A percentile compares a stretch with the other conserved stretches of the same genome.
Evolutionary conservation across 352 stramenopile species (phyloP).

Genomic region (Phytopythium mirpurense): DNA sequence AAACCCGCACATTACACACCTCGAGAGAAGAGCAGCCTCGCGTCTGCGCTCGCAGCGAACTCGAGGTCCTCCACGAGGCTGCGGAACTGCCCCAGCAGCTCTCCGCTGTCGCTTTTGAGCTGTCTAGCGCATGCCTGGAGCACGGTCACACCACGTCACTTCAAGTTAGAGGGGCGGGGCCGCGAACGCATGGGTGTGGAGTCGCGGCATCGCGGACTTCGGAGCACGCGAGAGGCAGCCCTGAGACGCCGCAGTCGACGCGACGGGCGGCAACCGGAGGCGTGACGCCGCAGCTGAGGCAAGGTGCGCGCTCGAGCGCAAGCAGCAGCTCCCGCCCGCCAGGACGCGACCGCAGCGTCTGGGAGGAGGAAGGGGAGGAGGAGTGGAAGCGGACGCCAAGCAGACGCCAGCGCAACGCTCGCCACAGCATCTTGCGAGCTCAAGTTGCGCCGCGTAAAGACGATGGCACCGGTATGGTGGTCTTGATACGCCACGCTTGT

Average conservation of each 20-base stretch:
- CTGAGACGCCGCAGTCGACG: conserved; percentile 25
- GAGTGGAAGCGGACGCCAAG: background rate
- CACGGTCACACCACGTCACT: no score
- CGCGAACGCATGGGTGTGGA: background rate
- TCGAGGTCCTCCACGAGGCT: conserved; percentile 35
- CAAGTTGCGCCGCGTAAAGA: no score
- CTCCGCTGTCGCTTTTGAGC: conserved; percentile 15
- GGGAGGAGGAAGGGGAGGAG: background rate
- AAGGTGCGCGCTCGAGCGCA: conserved; percentile 33
- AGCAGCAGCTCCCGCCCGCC: conserved; percentile 24
- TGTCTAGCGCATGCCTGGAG: conserved; percentile 28
- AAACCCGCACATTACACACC: no score
- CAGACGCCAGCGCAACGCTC: background rate
- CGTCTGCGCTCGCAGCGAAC: conserved; percentile 29
- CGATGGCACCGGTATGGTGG: no score
- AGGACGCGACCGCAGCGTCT: conserved; percentile 4
- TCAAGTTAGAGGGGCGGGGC: no score
- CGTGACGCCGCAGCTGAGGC: conserved; percentile 35
- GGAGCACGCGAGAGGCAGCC: conserved; percentile 48
- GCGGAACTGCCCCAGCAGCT: conserved; percentile 33
- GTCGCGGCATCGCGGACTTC: conserved; percentile 6
- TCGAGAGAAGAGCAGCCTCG: conserved; percentile 36
- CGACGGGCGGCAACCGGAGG: conserved; percentile 11
- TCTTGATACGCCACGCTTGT: no score
- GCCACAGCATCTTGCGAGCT: background rate